A percentile compares a stretch with the other conserved stretches of the same genome.
Conservation (phyloP, 768 basidiomycete species). For the Neoboletus magnificus region DNA sequence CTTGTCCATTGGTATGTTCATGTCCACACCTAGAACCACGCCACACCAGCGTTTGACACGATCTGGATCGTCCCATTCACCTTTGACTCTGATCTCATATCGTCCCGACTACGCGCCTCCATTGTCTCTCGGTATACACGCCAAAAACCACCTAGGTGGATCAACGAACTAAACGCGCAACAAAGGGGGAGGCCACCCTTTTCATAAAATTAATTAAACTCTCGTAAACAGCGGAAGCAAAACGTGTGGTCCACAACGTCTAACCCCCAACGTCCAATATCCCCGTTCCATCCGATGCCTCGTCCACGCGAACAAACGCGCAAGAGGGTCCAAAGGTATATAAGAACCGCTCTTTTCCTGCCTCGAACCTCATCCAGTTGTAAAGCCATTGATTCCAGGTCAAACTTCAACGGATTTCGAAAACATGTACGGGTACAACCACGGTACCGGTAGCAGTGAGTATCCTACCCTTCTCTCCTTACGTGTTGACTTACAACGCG, state of each 20-base stretch:
- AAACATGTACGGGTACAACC: constrained; percentile 5
- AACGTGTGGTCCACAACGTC: constrained; percentile 4
- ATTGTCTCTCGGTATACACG: constrained; percentile 5
- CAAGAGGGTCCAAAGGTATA: constrained; percentile 3
- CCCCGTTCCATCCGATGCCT: not conserved
- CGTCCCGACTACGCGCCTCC: not conserved
- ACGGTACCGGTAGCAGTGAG: constrained; percentile 4
- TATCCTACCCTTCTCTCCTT: not conserved
- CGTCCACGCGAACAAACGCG: constrained; percentile 5
- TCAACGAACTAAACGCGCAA: not conserved
- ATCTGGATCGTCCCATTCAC: not conserved
- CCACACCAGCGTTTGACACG: not conserved
- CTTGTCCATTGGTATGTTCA: not conserved
- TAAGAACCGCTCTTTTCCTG: not conserved
- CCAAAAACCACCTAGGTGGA: not conserved
- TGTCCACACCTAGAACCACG: not conserved
- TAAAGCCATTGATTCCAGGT: not conserved
- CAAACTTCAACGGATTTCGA: not conserved
- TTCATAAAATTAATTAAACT: constrained; percentile 6
- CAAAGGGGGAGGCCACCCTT: not conserved
- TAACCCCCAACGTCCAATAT: not conserved
- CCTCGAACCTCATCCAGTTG: not conserved
- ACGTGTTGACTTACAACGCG: not conserved
- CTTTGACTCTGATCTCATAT: not conserved
- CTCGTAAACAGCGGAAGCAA: constrained; percentile 2